Base-by-base conservation (phyloP, 345 rosid genomes). In the Alliaria petiolata region DNA sequence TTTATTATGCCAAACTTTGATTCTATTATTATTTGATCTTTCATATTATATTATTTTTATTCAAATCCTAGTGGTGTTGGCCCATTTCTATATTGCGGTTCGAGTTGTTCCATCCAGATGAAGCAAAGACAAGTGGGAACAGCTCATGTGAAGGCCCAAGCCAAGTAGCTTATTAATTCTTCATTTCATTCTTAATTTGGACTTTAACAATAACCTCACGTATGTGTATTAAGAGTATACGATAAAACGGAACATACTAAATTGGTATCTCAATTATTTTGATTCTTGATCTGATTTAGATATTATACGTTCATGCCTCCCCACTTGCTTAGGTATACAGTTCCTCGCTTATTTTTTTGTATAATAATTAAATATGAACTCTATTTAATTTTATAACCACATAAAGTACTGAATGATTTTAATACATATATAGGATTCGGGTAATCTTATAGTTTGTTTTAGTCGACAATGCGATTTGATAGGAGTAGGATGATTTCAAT, bases 91-190 rank as follows among this genome's bases (percentile, higher is more conserved):
- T 34, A 25, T 9, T 51, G 43, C 56, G 63, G 69, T 35, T 67
- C 31, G 50, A 67, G 28, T 16, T 62, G 70, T 75, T 62, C 64
- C 74, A 75, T 68, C 70, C 33, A 35, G 53, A 62, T 53, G 62
- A 75, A 75, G 79, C 74, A 68, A 75, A 68, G 44, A 44, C 70
- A 62, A 75, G 74, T 75, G 79, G 74, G 74, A 75, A 75, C 70
- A 75, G 79, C 79, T 75, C 58, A 75, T 68, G 69, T 52, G 25
- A 22, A 22, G 2, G 2, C 25, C 25, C 25, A 22, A 22, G 25
- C 3, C 25, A 22, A 22, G 25, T 22, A 22, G 62, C 17, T 51
- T 51, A 45, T 59, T 60, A 75, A 53, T 30, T 42, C 69, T 75
- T 62, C 15, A 51, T 67, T 53, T 35, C 8, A 60, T 68, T 61